Evolutionary conservation across 2,329 filamentous ascomycete species (phyloP).

Genomic region (Thermoascus crustaceus): DNA sequence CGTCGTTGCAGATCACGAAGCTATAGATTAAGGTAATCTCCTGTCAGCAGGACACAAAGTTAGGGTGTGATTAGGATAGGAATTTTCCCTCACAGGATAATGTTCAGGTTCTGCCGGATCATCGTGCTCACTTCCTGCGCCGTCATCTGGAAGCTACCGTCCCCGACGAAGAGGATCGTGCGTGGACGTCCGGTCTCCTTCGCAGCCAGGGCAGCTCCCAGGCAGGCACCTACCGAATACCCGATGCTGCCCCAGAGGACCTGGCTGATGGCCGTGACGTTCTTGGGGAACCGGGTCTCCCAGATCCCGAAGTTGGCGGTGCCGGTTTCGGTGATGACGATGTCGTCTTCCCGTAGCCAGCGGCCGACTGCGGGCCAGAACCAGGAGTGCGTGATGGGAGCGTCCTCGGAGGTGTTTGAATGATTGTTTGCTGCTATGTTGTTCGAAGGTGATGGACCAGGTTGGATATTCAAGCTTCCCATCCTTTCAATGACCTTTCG

Average conservation of each 20-base stretch:
- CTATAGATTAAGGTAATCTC: constrained; percentile 9
- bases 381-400: constrained; percentile 42
- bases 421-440: constrained; percentile 35
- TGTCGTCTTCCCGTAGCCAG: constrained; percentile 64
- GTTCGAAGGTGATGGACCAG: constrained; percentile 50
- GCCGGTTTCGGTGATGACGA: constrained; percentile 79
- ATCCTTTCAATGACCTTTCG: constrained; percentile 57
- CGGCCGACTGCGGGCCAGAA: constrained; percentile 70
- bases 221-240: constrained; percentile 54
- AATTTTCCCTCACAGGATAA: constrained; percentile 57
- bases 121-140: constrained; percentile 79
- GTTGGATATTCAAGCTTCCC: constrained; percentile 47
- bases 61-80: not conserved
- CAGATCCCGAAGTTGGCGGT: constrained; percentile 84
- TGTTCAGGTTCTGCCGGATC: constrained; percentile 63
- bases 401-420: constrained; percentile 20
- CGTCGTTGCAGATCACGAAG: constrained; percentile 80
- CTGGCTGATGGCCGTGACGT: constrained; percentile 74
- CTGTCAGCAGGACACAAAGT: constrained; percentile 27
- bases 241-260: constrained; percentile 65
- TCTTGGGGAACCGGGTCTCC: constrained; percentile 69
- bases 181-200: constrained; percentile 57
- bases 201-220: constrained; percentile 65
- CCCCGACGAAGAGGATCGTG: constrained; percentile 80
- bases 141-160: constrained; percentile 79